These are phyloP conservation scores for Mucuna pruriens DNA, from an alignment of 306 rosid species.

Conservation along the genomic window DNA sequence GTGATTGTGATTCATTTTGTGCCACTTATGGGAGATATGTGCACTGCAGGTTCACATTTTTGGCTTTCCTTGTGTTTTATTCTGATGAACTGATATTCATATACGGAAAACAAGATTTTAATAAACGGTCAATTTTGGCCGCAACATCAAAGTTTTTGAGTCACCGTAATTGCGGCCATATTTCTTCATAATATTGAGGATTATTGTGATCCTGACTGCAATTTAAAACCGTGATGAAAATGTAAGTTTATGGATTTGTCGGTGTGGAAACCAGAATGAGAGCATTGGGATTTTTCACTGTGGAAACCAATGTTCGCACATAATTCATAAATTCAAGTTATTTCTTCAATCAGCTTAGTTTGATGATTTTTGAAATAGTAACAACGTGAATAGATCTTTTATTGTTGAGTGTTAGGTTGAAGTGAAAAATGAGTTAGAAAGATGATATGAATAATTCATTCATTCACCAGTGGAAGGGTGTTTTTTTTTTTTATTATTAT, in stretches of 20 bases:
- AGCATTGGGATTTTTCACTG: constrained; percentile 11
- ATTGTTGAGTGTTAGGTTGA: neutral
- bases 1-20: constrained; percentile 22
- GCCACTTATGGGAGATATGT: neutral
- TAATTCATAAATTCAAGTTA: neutral
- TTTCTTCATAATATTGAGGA: neutral
- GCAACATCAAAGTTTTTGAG: neutral
- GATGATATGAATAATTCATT: neutral
- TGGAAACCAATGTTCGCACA: neutral
- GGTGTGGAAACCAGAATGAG: neutral
- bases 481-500: neutral
- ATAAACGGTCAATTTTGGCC: neutral
- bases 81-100: neutral
- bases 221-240: neutral
- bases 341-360: neutral
- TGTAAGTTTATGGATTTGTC: constrained; percentile 30
- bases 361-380: constrained; percentile 16
- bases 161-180: neutral
- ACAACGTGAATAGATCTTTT: neutral
- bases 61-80: neutral
- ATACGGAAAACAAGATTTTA: neutral
- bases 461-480: neutral
- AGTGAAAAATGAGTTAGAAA: neutral
- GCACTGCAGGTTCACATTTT: constrained; percentile 11
- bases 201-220: neutral